phyloP scores from a whole-genome alignment of 2,329 filamentous ascomycete genomes.

The Fusarium vanettenii region DNA sequence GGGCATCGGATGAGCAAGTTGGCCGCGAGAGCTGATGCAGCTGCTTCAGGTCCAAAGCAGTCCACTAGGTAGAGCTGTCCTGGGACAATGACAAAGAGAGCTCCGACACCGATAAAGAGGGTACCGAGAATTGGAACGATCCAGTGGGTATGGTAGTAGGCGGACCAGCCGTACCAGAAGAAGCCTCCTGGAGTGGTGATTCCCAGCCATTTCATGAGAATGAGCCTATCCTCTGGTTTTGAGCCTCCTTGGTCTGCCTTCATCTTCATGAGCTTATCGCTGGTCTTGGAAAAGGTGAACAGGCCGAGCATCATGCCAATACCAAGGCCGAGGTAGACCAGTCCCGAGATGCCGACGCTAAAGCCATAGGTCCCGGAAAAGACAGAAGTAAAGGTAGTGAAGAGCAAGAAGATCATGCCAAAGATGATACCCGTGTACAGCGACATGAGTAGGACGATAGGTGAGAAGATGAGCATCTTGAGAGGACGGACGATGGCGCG shows the following conservation, averaged over 20 bases:
- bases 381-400: conserved; percentile 51
- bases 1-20: conserved; percentile 49
- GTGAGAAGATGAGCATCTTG: conserved; percentile 63
- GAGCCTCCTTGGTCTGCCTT: neutral
- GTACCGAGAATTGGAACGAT: conserved; percentile 69
- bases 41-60: conserved; percentile 33
- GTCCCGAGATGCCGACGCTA: conserved; percentile 32
- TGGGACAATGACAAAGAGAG: conserved; percentile 49
- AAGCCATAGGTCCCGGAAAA: conserved; percentile 52
- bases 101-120: conserved; percentile 60
- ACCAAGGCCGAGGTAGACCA: conserved; percentile 65
- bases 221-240: conserved; percentile 60
- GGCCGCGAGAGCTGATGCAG: conserved; percentile 41
- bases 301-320: conserved; percentile 47
- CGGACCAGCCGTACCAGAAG: conserved; percentile 70
- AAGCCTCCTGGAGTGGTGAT: conserved; percentile 65
- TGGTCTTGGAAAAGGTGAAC: conserved; percentile 15
- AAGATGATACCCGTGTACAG: conserved; percentile 52
- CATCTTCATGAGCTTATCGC: conserved; percentile 26
- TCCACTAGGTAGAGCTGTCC: conserved; percentile 43
- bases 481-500: conserved; percentile 55
- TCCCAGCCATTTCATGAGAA: conserved; percentile 65
- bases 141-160: conserved; percentile 64
- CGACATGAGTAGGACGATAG: conserved; percentile 61
- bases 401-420: conserved; percentile 51